phyloP scores from a whole-genome alignment of 805 yeast species.

The Teunomyces funiuensis region DNA sequence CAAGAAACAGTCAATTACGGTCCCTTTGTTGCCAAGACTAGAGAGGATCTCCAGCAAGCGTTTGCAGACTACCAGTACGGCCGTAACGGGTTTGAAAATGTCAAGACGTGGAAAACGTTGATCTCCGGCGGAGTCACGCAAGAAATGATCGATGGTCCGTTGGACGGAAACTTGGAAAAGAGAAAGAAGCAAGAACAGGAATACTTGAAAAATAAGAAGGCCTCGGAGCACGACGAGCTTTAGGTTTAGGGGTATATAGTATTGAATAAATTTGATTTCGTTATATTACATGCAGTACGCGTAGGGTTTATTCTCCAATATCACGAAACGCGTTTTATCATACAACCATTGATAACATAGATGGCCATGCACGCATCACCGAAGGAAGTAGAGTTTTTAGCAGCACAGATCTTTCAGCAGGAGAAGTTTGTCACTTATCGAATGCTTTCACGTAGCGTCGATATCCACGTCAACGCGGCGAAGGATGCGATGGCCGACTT shows the following conservation, averaged over 20 bases:
- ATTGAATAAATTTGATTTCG: no score
- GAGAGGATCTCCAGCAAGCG: conserved; percentile 65
- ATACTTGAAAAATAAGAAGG: conserved; percentile 2
- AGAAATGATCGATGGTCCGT: conserved; percentile 40
- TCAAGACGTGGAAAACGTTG: conserved; percentile 57
- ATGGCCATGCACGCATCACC: conserved; percentile 36
- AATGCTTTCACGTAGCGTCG: conserved; percentile 39
- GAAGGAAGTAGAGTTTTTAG: conserved; percentile 30
- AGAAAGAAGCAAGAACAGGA: conserved; percentile 24
- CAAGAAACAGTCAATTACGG: conserved; percentile 86
- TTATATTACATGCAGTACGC: neutral
- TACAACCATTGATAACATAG: neutral
- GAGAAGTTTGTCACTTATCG: conserved; percentile 39
- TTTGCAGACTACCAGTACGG: conserved; percentile 70
- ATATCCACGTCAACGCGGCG: conserved; percentile 38
- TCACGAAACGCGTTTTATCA: neutral
- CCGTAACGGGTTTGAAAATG: conserved; percentile 67
- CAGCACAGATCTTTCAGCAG: conserved; percentile 24
- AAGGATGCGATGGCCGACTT: conserved; percentile 40
- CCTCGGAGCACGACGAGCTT: neutral
- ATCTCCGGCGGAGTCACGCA: conserved; percentile 44
- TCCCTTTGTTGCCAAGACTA: conserved; percentile 80
- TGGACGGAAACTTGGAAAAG: conserved; percentile 32
- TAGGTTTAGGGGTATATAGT: no score
- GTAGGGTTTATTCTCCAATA: no score